Evolutionary conservation across 257 asterid species (phyloP).

Genomic region (Nyctanthes arbortristis): DNA sequence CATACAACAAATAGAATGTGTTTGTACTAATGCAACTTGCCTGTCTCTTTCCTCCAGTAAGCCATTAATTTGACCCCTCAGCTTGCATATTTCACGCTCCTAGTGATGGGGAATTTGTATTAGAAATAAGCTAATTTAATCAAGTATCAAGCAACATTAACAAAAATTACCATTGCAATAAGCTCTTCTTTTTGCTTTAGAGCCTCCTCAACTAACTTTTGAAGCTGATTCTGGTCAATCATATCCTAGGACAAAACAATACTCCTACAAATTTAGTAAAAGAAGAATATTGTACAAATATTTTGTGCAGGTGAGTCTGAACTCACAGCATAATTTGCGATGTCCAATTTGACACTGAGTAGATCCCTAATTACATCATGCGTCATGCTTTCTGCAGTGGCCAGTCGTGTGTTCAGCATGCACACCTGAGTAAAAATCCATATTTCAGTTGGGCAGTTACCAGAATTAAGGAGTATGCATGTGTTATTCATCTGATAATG

Average conservation of each 20-base stretch:
- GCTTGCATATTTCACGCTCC: conserved; percentile 65
- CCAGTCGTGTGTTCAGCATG: conserved; percentile 71
- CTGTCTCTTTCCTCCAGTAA: conserved; percentile 71
- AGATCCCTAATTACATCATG: conserved; percentile 94
- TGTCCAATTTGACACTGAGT: conserved; percentile 87
- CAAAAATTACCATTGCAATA: conserved; percentile 51
- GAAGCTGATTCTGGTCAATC: conserved; percentile 72
- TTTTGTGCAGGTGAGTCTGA: conserved; percentile 10
- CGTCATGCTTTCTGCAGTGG: conserved; percentile 88
- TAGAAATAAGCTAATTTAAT: conserved; percentile 14
- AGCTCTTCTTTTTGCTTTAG: conserved; percentile 58
- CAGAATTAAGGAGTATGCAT: conserved; percentile 6
- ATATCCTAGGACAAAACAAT: conserved; percentile 48
- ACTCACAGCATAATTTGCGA: conserved; percentile 81
- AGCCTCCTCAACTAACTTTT: conserved; percentile 73
- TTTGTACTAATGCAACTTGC: conserved; percentile 42
- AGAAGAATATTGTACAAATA: conserved; percentile 12
- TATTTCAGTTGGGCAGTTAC: conserved; percentile 14
- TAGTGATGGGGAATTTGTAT: conserved; percentile 30
- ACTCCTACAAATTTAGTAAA: conserved; percentile 2
- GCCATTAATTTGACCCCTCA: conserved; percentile 55
- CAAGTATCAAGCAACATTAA: conserved; percentile 12
- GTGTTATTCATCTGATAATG: not conserved
- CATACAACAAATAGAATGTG: too few relatives aligned
- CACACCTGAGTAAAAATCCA: conserved; percentile 52